Conservation (phyloP, 768 basidiomycete species). For the Mycena sanguinolenta region DNA sequence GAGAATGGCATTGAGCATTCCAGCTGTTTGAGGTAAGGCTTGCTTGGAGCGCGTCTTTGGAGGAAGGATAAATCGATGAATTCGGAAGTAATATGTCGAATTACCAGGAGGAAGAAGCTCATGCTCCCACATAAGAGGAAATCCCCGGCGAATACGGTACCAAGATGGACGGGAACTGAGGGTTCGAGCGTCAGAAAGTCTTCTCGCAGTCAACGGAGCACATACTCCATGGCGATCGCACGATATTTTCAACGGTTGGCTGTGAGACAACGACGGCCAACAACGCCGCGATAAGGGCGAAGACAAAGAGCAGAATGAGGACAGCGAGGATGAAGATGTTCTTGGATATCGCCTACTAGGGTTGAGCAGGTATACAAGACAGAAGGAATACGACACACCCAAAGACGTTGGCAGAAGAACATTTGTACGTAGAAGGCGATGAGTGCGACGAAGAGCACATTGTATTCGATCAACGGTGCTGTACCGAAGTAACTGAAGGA, state of each 20-base stretch:
- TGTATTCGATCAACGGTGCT: background rate
- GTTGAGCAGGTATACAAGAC: background rate
- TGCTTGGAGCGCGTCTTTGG: background rate
- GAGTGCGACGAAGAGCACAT: background rate
- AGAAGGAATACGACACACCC: background rate
- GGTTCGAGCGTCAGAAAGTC: too few relatives aligned
- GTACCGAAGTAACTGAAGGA: background rate
- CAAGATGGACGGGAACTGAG: background rate
- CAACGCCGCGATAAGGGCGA: background rate
- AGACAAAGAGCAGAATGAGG: background rate
- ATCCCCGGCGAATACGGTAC: background rate
- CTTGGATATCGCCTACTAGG: background rate
- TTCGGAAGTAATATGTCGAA: background rate
- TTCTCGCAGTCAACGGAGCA: too few relatives aligned
- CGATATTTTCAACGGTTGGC: too few relatives aligned
- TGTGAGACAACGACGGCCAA: too few relatives aligned
- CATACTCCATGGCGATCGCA: slow-evolving; percentile 5
- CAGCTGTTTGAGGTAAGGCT: background rate
- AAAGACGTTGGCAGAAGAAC: slow-evolving; percentile 1
- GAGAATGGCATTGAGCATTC: too few relatives aligned
- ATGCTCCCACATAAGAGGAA: background rate
- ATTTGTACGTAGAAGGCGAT: slow-evolving; percentile 7
- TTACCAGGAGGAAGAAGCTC: background rate
- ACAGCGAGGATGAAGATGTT: background rate
- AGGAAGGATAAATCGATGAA: background rate